Conservation (phyloP, 2,329 filamentous ascomycete species). For the Cordyceps farinosa region DNA sequence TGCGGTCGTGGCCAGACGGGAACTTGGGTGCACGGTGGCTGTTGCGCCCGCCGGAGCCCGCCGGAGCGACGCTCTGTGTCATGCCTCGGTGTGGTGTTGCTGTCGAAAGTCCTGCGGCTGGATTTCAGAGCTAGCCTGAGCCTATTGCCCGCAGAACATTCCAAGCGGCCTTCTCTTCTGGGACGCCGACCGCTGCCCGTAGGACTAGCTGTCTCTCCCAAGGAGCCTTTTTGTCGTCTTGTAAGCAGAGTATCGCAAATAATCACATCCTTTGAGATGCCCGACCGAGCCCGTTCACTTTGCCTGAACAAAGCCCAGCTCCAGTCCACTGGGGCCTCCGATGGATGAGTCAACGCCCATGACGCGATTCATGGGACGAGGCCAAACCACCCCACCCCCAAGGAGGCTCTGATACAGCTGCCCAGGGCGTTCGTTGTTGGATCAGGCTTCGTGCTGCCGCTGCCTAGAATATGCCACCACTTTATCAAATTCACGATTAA, state of each 20-base stretch:
- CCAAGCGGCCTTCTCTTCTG: slow-evolving; percentile 1
- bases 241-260: neutral
- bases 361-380: slow-evolving; percentile 8
- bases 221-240: neutral
- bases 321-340: neutral
- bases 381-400: neutral
- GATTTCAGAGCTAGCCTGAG: neutral
- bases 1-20: neutral
- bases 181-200: neutral
- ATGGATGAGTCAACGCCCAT: slow-evolving; percentile 9
- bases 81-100: neutral
- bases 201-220: too few relatives aligned
- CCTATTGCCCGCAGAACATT: neutral
- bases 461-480: slow-evolving; percentile 1
- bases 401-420: neutral
- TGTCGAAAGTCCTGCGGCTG: neutral
- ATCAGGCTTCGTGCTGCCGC: neutral
- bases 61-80: neutral
- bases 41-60: slow-evolving; percentile 7
- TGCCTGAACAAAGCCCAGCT: neutral
- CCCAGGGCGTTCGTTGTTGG: neutral
- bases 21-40: neutral
- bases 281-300: neutral
- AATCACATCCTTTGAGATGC: neutral
- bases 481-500: neutral